Evolutionary conservation across 306 rosid genomes (phyloP), one percentile per base, ranked within the genome.

Genomic region (Rosa lucieae): DNA sequence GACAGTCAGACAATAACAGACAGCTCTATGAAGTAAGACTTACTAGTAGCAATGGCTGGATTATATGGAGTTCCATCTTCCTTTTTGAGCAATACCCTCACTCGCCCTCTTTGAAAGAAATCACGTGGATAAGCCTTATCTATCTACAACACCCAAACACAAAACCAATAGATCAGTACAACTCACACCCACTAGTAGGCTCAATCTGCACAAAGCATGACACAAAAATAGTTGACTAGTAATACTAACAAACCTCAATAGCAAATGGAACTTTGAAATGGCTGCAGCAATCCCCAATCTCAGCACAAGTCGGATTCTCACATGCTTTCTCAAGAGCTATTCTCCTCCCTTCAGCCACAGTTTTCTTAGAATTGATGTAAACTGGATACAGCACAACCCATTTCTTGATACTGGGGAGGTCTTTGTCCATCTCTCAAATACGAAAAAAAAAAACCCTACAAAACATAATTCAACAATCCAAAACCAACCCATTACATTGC

Each of bases 81-180:
- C 79, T 75, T 91, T 78, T 91, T 92, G 67, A 95, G 89, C 90
- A 80, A 83, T 2, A 87, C 94, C 86, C 99, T 87, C 58, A 92
- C 92, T 78, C 99, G 84, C 76, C 97, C 99, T 74, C 86, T 79
- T 90, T 92, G 98, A 95, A 91, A 88, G 80, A 91, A 95, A 86
- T 95, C 97, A 6, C 97, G 96, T 3, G 97, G 97, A 61, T 94
- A 94, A 74, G 97, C 98, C 86, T 91, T 94, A 70, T 91, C 92
- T 39, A 87, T 71, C 98, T 91, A 84, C 61, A 67, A 23, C 37
- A 79, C 21, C 70, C 75, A 80, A 76, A 66, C 51, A 79, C 43
- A 48, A 35, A 51, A 17, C 3, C 6, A 20, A 75, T 9, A 26
- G 4, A 8, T 58, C 29, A 72, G 40, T 32, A 42, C 8, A n/a